Evolutionary conservation across 1,284 basidiomycete genomes (phyloP), one percentile per base, ranked within the genome.

Genomic region (Wolfiporia cocos): DNA sequence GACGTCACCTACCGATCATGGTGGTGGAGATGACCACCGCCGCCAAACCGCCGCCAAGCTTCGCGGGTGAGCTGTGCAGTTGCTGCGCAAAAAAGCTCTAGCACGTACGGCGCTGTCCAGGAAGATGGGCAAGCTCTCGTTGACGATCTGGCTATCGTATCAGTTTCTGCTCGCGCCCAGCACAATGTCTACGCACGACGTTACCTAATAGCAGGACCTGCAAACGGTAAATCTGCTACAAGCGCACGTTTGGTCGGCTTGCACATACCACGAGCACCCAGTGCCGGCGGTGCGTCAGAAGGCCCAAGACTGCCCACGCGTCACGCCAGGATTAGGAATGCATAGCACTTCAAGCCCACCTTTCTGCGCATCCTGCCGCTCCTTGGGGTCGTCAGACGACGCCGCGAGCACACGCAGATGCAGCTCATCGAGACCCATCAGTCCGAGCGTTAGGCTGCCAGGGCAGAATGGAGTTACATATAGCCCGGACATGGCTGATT

Each of bases 371-470:
- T 91, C 82, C 41, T 62, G 58, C 50, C 76, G 73, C 61, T 92
- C 87, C 33, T 59, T 68, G 1, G 65, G 54, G 55, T 92, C 77
- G 17, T 83, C 85, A 0, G 91, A 93, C 1, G 88, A 89, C 0
- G 81, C 74, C 1, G 87, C 71, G 19, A 95, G 71, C 1, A 96
- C 93, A 21, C 90, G 83, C 15, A 97, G 73, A 57, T 96, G 92
- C 33, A 97, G 76, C 53, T 93, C 87, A 56, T 98, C 94, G 15
- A 96, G 78, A 2, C 94, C 93, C 93, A 96, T 96, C 23, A 96
- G 71, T 4, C 90, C 93, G 17, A 97, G 78, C 0, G 92, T 96
- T 40, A 96, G 69, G 2, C 82, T 81, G 33, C 12, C 10, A 33
- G 14, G 30, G 30, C 24, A 45, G 32, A 23, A 24, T 22, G 18